Percentiles rank a stretch among this genome's conserved stretches.
Conservation (phyloP, 345 rosid species). For the Isatis tinctoria region DNA sequence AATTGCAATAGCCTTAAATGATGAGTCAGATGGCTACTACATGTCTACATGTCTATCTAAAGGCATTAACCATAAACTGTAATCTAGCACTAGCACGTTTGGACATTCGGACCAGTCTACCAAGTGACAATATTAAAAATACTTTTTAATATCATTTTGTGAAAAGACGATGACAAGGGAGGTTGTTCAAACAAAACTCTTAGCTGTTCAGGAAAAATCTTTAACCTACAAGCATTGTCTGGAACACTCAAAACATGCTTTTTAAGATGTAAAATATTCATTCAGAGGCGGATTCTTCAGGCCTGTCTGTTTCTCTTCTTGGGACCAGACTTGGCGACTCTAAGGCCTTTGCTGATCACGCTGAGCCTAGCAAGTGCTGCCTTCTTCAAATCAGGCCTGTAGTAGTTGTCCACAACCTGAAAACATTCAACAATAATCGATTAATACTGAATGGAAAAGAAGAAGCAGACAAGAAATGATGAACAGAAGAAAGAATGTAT, state of each 20-base stretch:
- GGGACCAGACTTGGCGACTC: conserved; percentile 63
- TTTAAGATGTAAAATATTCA: neutral
- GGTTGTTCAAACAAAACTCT: conserved; percentile 15
- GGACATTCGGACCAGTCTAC: too few relatives aligned
- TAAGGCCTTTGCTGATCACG: conserved; percentile 55
- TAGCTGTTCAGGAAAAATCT: conserved; percentile 10
- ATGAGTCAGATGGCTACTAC: neutral
- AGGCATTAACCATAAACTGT: too few relatives aligned
- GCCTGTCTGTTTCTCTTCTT: conserved; percentile 66
- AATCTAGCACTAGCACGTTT: neutral
- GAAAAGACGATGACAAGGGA: neutral
- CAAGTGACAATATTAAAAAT: neutral
- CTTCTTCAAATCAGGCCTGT: conserved; percentile 68
- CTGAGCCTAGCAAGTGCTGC: conserved; percentile 74
- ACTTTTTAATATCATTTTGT: neutral
- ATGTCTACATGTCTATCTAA: neutral
- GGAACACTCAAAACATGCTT: conserved; percentile 9
- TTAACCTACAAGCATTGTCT: conserved; percentile 24
- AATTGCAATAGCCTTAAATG: neutral
- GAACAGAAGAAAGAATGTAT: neutral
- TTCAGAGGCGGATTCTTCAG: neutral
- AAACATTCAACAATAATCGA: neutral
- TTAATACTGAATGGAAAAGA: neutral
- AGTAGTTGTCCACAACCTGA: conserved; percentile 65
- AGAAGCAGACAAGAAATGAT: neutral